A percentile compares a stretch with the other conserved stretches of the same genome.
phyloP scores from a whole-genome alignment of 345 rosid genomes.

The Pseudoturritis turrita region DNA sequence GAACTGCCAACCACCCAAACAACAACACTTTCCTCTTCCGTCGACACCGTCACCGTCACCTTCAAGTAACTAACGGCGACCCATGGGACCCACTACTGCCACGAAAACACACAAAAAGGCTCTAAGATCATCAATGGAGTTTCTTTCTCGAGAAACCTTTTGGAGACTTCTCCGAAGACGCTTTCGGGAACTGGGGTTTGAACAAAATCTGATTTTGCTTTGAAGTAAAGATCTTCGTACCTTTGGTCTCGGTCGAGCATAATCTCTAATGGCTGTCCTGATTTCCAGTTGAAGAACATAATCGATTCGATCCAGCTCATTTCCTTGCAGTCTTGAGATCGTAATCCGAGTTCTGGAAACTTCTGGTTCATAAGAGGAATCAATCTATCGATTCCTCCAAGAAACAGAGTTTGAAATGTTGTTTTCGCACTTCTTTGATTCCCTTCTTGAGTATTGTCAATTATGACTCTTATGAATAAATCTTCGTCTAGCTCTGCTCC shows the following conservation, averaged over 20 bases:
- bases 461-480: constrained; percentile 42
- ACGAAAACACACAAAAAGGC: not conserved
- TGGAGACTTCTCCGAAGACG: constrained; percentile 34
- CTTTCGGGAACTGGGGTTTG: constrained; percentile 33
- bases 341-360: constrained; percentile 43
- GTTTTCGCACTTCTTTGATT: constrained; percentile 20
- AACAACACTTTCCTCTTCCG: not conserved
- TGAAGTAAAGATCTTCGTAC: constrained; percentile 28
- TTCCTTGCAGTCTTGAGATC: constrained; percentile 33
- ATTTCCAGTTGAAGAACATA: constrained; percentile 33
- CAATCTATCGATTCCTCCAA: constrained; percentile 36
- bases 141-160: constrained; percentile 16
- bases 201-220: constrained; percentile 69
- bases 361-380: constrained; percentile 27
- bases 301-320: constrained; percentile 50
- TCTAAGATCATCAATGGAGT: constrained; percentile 25
- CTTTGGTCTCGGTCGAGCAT: constrained; percentile 30
- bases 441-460: constrained; percentile 8
- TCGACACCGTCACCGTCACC: constrained; percentile 15
- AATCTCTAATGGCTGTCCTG: constrained; percentile 30
- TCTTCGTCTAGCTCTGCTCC: constrained; percentile 26
- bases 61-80: constrained; percentile 8
- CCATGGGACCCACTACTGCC: constrained; percentile 13
- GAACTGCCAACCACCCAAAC: constrained; percentile 32
- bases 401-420: constrained; percentile 34